Evolutionary conservation across 2,329 filamentous ascomycete species (phyloP), one percentile per base, ranked within the genome.

Genomic region (Aspergillus fumigatus): DNA sequence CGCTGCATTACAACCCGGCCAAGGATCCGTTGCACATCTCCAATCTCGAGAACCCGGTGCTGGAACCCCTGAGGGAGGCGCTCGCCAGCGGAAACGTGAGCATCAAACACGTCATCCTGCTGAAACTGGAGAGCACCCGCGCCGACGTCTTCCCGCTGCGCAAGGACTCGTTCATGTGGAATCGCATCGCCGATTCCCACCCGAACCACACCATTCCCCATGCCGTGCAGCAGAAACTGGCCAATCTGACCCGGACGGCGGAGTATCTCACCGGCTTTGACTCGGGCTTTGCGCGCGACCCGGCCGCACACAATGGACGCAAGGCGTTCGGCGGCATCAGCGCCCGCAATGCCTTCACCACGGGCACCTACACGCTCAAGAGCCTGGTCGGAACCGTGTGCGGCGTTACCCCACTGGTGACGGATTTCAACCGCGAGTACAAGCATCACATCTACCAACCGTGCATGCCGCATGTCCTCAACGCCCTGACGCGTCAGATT

Each of bases 61-160:
- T 69, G n/a, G 59, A 68, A 11, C 58, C 61, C 3, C 51, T 68
- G 11, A 63, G 58, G 1, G 63, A 75, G 9, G 65, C 66, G 0
- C 50, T 78, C 11, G 65, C 57, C 21, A 61, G 58, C 17, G 61
- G 59, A 3, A 57, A 60, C 14, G 62, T 77, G 6, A 69, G 71
- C 9, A 74, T 80, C 53, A 76, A 76, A 50, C 76, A 80, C 54
- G 67, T 80, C 4, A 62, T 80, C 11, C 58, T 79, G n/a, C 53
- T 80, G 2, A 70, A 77, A n/a, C 66, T 80, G 2, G 77, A 80
- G 54, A 79, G 77, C 47, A 79, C 76, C 0, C 70, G 77, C 21
- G 74, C 74, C 3, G 77, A 80, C 51, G 71, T 79, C 3, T 80
- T 79, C 26, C 77, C 78, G 0, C 61, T 80, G 26, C 62, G 63